Evolutionary conservation across 2,329 filamentous ascomycete genomes (phyloP).

Genomic region (Xylaria hypoxylon): DNA sequence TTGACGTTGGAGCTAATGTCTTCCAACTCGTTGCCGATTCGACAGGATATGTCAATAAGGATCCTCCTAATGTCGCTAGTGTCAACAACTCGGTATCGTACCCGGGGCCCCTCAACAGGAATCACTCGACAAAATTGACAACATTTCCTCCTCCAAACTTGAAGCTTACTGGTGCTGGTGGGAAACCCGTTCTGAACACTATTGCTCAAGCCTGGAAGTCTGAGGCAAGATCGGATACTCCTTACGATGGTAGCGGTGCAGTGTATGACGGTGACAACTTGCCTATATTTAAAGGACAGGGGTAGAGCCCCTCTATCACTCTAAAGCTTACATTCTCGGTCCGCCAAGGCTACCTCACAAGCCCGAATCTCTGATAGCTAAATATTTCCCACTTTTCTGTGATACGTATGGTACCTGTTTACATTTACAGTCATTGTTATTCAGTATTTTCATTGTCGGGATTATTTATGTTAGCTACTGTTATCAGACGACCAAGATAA

Average conservation of each 20-base stretch:
- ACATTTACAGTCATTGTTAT: not conserved
- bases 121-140: slow-evolving; percentile 49
- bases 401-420: too few species aligned
- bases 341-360: not conserved
- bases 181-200: slow-evolving; percentile 52
- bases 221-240: slow-evolving; percentile 50
- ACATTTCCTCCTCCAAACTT: slow-evolving; percentile 57
- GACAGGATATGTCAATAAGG: slow-evolving; percentile 64
- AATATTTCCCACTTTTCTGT: not conserved
- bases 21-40: slow-evolving; percentile 68
- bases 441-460: not conserved
- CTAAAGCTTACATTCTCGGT: not conserved
- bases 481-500: not conserved
- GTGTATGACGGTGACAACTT: slow-evolving; percentile 57
- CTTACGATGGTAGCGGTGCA: slow-evolving; percentile 60
- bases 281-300: slow-evolving; percentile 56
- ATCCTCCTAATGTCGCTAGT: slow-evolving; percentile 51
- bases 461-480: not conserved
- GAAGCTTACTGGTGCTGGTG: slow-evolving; percentile 58
- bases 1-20: slow-evolving; percentile 60
- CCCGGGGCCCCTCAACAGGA: slow-evolving; percentile 54
- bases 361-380: not conserved
- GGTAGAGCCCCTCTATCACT: slow-evolving; percentile 32
- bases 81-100: slow-evolving; percentile 59
- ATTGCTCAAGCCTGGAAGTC: slow-evolving; percentile 52